Conservation (phyloP, 495 filamentous ascomycete genomes). For the Xylaria longipes region DNA sequence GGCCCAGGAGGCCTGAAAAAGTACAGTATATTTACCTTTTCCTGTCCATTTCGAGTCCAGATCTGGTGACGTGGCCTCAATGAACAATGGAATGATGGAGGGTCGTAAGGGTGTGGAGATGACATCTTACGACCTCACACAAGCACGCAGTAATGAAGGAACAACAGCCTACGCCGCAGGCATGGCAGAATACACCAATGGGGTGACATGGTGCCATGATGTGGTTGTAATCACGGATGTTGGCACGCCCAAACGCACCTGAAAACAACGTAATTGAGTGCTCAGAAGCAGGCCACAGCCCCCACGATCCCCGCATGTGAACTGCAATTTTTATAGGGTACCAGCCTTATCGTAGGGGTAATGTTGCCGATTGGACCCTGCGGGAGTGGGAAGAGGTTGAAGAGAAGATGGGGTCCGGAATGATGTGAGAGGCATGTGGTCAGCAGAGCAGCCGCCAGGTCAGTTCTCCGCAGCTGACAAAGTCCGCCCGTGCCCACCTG, state of each 20-base stretch:
- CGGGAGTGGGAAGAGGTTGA: background rate
- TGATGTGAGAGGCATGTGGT: background rate
- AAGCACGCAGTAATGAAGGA: background rate
- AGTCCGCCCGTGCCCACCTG: too few species aligned
- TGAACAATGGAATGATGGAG: background rate
- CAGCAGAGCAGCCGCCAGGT: background rate
- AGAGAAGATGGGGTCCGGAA: background rate
- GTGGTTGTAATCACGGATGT: background rate
- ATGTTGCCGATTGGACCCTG: conserved; percentile 8
- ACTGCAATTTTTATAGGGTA: background rate
- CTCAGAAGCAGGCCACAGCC: conserved; percentile 9
- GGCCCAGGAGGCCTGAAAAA: background rate
- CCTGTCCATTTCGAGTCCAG: background rate
- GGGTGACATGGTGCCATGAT: conserved; percentile 13
- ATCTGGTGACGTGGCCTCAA: background rate
- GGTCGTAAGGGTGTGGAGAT: background rate
- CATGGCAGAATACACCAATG: background rate
- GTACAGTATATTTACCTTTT: background rate
- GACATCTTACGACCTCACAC: conserved; percentile 7
- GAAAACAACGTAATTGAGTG: background rate
- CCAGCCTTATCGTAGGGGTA: background rate
- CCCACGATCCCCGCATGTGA: background rate
- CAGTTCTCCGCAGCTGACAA: too few species aligned
- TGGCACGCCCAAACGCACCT: background rate
- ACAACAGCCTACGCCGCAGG: background rate